These are phyloP conservation scores for Aspergillus piperis DNA, from an alignment of 2,329 filamentous ascomycete genomes.

Conservation along the genomic window DNA sequence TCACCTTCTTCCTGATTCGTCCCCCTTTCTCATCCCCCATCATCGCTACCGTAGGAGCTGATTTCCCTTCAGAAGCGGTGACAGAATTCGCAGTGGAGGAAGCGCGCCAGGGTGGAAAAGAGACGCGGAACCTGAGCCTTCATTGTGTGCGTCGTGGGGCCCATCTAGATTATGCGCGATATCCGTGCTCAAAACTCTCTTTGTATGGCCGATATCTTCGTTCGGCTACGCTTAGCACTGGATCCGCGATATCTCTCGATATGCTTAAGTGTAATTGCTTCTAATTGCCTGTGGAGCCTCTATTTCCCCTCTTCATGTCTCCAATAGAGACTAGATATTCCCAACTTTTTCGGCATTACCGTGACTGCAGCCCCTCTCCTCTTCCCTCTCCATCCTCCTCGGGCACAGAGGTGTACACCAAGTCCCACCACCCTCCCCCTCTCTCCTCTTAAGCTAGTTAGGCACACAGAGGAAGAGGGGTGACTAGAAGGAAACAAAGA, in stretches of 20 bases:
- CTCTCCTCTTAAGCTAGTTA: no score
- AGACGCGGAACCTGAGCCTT: background rate
- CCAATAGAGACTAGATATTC: background rate
- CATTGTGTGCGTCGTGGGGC: background rate
- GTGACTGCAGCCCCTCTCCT: no score
- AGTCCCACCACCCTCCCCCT: no score
- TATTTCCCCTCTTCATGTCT: background rate
- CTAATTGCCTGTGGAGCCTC: background rate
- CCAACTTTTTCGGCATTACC: no score
- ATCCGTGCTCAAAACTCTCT: constrained; percentile 1
- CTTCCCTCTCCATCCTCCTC: no score
- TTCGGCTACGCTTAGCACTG: background rate
- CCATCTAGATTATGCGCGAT: constrained; percentile 1
- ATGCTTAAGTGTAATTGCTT: background rate
- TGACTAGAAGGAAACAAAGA: no score
- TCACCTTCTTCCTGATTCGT: background rate
- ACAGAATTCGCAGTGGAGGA: background rate
- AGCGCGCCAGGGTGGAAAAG: background rate
- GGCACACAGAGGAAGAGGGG: no score
- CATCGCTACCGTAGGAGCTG: background rate
- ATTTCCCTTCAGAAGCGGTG: background rate
- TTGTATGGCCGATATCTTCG: background rate
- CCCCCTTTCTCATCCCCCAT: background rate
- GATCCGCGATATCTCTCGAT: background rate
- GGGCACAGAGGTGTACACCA: no score